Percentiles rank a stretch among this genome's conserved stretches.
These are phyloP conservation scores for Naumovozyma dairenensis DNA, from an alignment of 805 yeast species.

Conservation along the genomic window DNA sequence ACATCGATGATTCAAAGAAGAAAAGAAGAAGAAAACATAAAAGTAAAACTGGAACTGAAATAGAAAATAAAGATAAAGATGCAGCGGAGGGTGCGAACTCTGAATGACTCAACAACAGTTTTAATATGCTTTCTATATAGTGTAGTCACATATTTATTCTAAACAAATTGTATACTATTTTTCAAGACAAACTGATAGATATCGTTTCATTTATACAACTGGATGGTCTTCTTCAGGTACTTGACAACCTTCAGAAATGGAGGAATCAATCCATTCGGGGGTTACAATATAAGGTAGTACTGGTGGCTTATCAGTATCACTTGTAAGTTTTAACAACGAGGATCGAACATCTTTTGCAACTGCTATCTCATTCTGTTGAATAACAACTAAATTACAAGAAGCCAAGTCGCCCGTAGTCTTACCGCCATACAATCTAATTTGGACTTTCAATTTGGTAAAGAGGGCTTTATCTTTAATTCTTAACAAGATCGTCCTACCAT, in stretches of 20 bases:
- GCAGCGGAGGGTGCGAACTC: background rate
- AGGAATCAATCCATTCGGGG: conserved; percentile 29
- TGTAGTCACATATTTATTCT: too few relatives aligned
- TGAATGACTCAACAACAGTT: too few relatives aligned
- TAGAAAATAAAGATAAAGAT: conserved; percentile 1
- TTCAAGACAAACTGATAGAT: too few relatives aligned
- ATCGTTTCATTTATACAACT: too few relatives aligned
- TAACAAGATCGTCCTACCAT: conserved; percentile 26
- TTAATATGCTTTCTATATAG: too few relatives aligned
- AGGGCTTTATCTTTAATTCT: background rate
- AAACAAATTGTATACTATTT: too few relatives aligned
- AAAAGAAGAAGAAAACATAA: conserved; percentile 19
- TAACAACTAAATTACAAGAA: conserved; percentile 34
- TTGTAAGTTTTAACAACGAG: background rate
- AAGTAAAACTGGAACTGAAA: conserved; percentile 5
- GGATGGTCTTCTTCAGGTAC: conserved; percentile 28
- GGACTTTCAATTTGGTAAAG: conserved; percentile 7
- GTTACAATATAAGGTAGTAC: conserved; percentile 29
- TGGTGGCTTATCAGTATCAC: conserved; percentile 6
- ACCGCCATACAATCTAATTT: conserved; percentile 39
- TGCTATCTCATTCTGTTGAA: conserved; percentile 12
- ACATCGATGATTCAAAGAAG: conserved; percentile 6
- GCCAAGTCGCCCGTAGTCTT: conserved; percentile 21
- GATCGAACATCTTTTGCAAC: conserved; percentile 1
- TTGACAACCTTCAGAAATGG: conserved; percentile 25